Base-by-base conservation (phyloP, 2,329 filamentous ascomycete species). In the Pestalotiopsis sp. region DNA sequence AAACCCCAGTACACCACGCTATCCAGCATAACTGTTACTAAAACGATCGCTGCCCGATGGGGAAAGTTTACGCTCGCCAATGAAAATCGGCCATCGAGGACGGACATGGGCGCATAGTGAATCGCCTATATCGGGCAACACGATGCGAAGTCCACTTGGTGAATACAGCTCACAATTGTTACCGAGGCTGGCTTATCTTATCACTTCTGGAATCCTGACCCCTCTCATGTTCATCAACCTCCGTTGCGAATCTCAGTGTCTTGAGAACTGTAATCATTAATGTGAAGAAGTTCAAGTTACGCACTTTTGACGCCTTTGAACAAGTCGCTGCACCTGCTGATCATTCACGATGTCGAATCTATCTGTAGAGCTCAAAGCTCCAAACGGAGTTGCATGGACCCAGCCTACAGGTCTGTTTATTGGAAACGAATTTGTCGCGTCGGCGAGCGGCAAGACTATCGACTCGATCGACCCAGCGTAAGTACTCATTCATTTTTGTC, bases 341-440 rank as follows among this genome's bases (percentile, higher is more conserved):
- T 9, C 20, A n/a, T 72, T 71, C 59, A 76, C 62, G 27, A 78
- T 79, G 76, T 69, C 75, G 3, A 72, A 74, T 65, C 72, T 78
- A 61, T 73, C 74, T 36, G 79, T 88, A 71, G 86, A 92, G 74
- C 85, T 93, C 69, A 92, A 88, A 9, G 90, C 91, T 69, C 91
- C 91, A 4, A 93, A 93, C 79, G 91, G 91, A 75, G 86, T 82
- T 78, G 90, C 88, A 74, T 92, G 92, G 75, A 84, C 81, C 27
- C 87, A 92, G 78, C 89, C 90, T 12, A 87, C 86, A 14, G 91
- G 91, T 38, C 83, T 93, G 11, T 93, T 93, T 80, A 93, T 93
- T 81, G 92, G 92, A 81, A 93, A 93, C 72, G 89, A 92, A 76
- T 93, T 91, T 78, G 89, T 92, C 65, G 88, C 70, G 88, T 86